Evolutionary conservation across 352 stramenopile species (phyloP), one percentile per base, ranked within the genome.

Genomic region (Peronospora tabacina): DNA sequence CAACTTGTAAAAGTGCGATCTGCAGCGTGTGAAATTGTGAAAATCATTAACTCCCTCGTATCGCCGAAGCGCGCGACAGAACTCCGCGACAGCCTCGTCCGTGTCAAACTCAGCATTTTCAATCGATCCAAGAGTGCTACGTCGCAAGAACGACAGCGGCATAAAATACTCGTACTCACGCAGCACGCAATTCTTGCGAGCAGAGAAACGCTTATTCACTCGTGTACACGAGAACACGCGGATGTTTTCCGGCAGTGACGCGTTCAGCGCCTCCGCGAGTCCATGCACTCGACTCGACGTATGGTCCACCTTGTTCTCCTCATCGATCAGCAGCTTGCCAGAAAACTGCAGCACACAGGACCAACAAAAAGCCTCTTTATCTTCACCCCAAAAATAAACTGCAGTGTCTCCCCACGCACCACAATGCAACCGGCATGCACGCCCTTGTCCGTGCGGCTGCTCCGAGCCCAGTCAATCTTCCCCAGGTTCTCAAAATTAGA

Each of bases 81-180:
- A 83, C 36, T 71, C 55, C 0, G 66, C 54, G 0, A 80, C 50
- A 3, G 67, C 72, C 20, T 66, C 52, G 1, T 84, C 64, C 26
- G 66, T 53, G 44, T 81, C 55, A 32, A 75, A 64, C 6, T 60
- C 38, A 15, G 47, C 56, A 2, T 32, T 12, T 11, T 19, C 39
- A 3, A 57, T 30, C 0, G 54, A 49, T 11, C 22, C 55, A 12
- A 82, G 19, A 24, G 71, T 49, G 44, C 72, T 85, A 11, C 60
- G 47, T 51, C 75, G 58, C 12, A 91, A 50, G 42, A 91, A 89
- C 42, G 70, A 87, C 2, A 89, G 60, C 22, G 87, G 87, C 55
- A 96, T 65, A 42, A 93, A 94, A 61, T 96, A 96, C 61, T 95
- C 82, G 58, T 96, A 96, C 48, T 91, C 85, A 29, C 87, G 80